A percentile compares a stretch with the other conserved stretches of the same genome.
Evolutionary conservation across 305 asterid genomes (phyloP).

Genomic region (Caryopteris hybrid): DNA sequence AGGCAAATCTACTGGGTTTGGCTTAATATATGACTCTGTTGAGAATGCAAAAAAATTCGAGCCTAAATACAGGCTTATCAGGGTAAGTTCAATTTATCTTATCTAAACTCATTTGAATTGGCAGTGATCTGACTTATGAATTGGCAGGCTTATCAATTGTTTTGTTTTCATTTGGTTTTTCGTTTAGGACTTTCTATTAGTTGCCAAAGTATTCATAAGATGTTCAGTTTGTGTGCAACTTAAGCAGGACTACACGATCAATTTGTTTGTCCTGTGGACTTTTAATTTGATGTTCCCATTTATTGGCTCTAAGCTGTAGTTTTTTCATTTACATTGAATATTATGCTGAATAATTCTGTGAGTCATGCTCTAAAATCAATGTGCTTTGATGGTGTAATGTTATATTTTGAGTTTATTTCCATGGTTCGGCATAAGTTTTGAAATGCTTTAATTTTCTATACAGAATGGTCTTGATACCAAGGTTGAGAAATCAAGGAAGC

Average conservation of each 20-base stretch:
- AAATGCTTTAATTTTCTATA: background rate
- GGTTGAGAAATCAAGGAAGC: conserved; percentile 81
- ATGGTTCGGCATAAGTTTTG: too few relatives aligned
- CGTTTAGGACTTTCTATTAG: background rate
- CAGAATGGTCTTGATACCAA: conserved; percentile 83
- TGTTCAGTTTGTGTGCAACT: background rate
- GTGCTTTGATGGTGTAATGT: too few relatives aligned
- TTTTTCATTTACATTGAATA: too few relatives aligned
- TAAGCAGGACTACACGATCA: background rate
- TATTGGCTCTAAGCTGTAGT: too few relatives aligned
- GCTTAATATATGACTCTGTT: conserved; percentile 60
- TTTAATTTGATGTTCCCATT: too few relatives aligned
- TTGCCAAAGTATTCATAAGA: background rate
- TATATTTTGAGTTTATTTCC: too few relatives aligned
- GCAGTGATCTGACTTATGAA: too few relatives aligned
- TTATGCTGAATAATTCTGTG: too few relatives aligned
- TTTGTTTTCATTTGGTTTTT: too few relatives aligned
- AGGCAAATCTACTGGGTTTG: conserved; percentile 73
- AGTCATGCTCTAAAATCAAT: too few relatives aligned
- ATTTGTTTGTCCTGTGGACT: too few relatives aligned
- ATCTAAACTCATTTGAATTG: background rate
- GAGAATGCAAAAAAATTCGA: conserved; percentile 73
- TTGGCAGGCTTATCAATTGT: too few relatives aligned
- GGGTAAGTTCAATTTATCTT: conserved; percentile 33
- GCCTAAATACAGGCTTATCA: conserved; percentile 81